Base-by-base conservation (phyloP, 768 basidiomycete species). In the Mycena filopes region DNA sequence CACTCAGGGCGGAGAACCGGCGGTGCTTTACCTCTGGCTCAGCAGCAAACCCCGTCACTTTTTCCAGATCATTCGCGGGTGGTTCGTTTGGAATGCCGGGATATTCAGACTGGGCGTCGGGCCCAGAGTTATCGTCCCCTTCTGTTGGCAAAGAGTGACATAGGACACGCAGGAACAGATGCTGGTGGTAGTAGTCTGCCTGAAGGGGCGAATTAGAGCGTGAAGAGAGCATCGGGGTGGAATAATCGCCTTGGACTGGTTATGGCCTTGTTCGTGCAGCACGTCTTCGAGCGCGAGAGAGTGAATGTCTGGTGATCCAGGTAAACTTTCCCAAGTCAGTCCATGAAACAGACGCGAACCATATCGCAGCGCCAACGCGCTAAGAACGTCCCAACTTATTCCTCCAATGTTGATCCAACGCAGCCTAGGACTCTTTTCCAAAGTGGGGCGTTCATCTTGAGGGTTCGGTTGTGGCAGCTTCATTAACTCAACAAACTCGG, bases 281-380 rank as follows among this genome's bases (percentile, higher is more conserved):
- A 85, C 67, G 63, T 86, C 84, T 62, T 86, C 85, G 15, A 86
- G 70, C 9, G 83, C 80, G 25, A 86, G 80, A 0, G 84, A 82
- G 60, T 86, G 85, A 40, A 86, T 73, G 61, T 84, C 84, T 83
- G 43, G 23, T 25, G 2, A 10, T 38, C 8, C 41, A 13, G 38
- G 36, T 67, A 18, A 58, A 56, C n/a, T 11, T 29, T 10, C 18
- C 0, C 18, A 6, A 1, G 0, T 33, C 16, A 6, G 18, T 23
- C 3, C 38, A 45, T 1, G 8, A 56, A 26, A 47, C 29, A 46
- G 31, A 26, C 12, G 43, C n/a, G 6, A 23, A 68, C 66, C 62
- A 40, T 70, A 63, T 47, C 57, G 60, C 25, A 58, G 33, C 18
- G 65, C 55, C 47, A 65, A 38, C 12, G 58, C 55, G 29, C 55